Conservation (phyloP, 2,329 filamentous ascomycete species). For the Cladosporium sp. region DNA sequence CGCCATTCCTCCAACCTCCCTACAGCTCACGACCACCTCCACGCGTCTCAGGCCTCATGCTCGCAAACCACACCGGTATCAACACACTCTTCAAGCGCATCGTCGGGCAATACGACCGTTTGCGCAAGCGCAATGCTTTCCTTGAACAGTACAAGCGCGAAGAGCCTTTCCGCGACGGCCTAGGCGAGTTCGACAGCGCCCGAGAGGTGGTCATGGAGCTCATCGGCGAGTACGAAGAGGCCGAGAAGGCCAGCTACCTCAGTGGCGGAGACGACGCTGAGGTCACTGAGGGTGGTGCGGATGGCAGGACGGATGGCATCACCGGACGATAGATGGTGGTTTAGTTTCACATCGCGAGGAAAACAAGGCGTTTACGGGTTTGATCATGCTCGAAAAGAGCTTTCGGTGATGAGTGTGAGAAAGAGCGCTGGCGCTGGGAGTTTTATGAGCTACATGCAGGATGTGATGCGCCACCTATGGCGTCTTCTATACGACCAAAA, state of each 20-base stretch:
- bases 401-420: not conserved
- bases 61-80: conserved; percentile 97
- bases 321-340: conserved; percentile 39
- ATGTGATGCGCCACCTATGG: conserved; percentile 12
- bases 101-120: conserved; percentile 85
- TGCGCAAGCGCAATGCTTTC: conserved; percentile 96
- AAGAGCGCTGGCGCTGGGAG: conserved; percentile 18
- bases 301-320: conserved; percentile 46
- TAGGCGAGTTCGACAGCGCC: conserved; percentile 94
- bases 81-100: conserved; percentile 96
- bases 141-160: conserved; percentile 96
- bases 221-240: conserved; percentile 93
- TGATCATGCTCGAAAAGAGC: not conserved
- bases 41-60: conserved; percentile 92
- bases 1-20: conserved; percentile 91
- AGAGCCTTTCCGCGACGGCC: conserved; percentile 84
- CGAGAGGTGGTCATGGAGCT: conserved; percentile 87
- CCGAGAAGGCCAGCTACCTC: conserved; percentile 86
- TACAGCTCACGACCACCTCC: conserved; percentile 87
- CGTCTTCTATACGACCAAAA: conserved; percentile 12
- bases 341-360: not conserved
- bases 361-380: conserved; percentile 6
- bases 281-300: conserved; percentile 34
- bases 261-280: conserved; percentile 47
- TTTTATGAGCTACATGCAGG: conserved; percentile 5